Evolutionary conservation across 768 basidiomycete species (phyloP), one percentile per base, ranked within the genome.

Genomic region (Tylopilus sp.): DNA sequence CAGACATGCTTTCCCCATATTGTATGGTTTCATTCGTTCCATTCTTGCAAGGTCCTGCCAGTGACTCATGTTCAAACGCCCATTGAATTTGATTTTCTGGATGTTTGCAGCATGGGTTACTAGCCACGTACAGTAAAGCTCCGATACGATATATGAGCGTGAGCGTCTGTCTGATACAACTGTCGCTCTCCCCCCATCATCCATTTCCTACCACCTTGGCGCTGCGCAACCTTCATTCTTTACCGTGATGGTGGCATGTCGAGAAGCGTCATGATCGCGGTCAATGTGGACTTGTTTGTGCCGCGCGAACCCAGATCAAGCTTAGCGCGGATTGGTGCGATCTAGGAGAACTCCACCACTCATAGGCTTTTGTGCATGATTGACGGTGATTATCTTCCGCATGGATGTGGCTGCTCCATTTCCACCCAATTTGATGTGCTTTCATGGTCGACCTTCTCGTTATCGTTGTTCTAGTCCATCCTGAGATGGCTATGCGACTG

Each of bases 331-430:
- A 30, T 28, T 51, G 26, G 34, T 22, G 30, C 29, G 50, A 63
- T 62, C 48, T 48, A 16, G 16, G 29, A 24, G 38, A 48, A 36
- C 21, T 12, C 34, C 33, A 36, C 21, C 33, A 36, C 21, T 36
- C 44, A 13, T 53, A 43, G 22, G 36, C 37, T 26, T n/a, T 40
- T 45, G 49, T 41, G 53, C 31, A 53, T 60, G 59, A 49, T 58
- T 55, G 42, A 62, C 62, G 62, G 62, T 64, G 59, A 63, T 63
- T 63, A 63, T 62, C 50, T 55, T 25, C 52, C 25, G 62, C 59
- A 55, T 48, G 62, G 52, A 25, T 37, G 25, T 48, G 38, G 46
- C 17, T 22, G 31, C 50, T 42, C 47, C 43, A 22, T 41, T 25
- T 48, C 29, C n/a, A n/a, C 46, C 43, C 28, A 29, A 46, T 53